Percentiles rank a stretch among this genome's conserved stretches.
phyloP scores from a whole-genome alignment of 192 early-diverging fungal genomes.

The Martensiomyces pterosporus region DNA sequence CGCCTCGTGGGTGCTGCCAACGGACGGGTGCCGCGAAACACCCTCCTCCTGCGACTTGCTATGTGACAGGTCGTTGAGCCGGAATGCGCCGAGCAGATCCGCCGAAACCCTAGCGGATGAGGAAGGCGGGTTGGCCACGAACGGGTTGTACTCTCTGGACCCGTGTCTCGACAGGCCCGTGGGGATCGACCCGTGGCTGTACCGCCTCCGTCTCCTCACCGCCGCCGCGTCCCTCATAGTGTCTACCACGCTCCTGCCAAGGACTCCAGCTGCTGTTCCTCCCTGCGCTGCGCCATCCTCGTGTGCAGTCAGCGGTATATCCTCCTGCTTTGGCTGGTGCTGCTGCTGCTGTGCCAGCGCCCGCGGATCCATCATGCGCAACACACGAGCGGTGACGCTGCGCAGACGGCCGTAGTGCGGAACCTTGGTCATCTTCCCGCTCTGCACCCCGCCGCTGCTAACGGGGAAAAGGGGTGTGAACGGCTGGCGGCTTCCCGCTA shows the following conservation, averaged over 20 bases:
- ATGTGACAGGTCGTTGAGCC: no score
- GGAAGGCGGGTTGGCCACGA: no score
- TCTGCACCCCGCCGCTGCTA: conserved; percentile 12
- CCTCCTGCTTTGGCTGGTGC: conserved; percentile 12
- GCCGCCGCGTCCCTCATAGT: conserved; percentile 16
- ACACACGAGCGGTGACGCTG: conserved; percentile 40
- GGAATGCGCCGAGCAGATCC: no score
- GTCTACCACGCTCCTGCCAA: conserved; percentile 27
- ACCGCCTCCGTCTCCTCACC: conserved; percentile 11
- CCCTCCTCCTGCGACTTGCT: no score
- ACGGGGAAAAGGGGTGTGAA: no score
- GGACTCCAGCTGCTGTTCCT: conserved; percentile 28
- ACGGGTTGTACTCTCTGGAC: conserved; percentile 29
- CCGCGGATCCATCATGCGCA: conserved; percentile 47
- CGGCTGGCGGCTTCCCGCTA: no score
- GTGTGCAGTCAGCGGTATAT: conserved; percentile 7
- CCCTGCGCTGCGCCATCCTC: conserved; percentile 13
- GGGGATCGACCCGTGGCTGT: conserved; percentile 31
- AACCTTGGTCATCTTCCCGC: conserved; percentile 47
- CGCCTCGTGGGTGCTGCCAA: neutral
- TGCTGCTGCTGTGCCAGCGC: conserved; percentile 22
- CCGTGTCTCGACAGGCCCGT: conserved; percentile 22
- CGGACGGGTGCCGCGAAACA: conserved; percentile 14
- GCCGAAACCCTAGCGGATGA: no score
- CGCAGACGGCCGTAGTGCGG: conserved; percentile 50